Percentiles rank a stretch among this genome's conserved stretches.
Conservation (phyloP, 2,329 filamentous ascomycete genomes). For the Monilinia aucupariae region DNA sequence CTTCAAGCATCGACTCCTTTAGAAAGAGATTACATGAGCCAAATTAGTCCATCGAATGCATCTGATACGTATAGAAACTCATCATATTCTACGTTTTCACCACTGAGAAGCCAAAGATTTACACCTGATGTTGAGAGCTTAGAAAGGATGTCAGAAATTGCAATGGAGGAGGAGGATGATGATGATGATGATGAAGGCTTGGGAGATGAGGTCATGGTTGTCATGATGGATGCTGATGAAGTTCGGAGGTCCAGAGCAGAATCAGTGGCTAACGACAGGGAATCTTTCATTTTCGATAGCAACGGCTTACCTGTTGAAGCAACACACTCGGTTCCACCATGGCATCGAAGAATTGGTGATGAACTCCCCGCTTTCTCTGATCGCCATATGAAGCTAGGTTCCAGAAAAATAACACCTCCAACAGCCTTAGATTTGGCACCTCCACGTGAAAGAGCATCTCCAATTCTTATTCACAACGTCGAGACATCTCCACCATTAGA, state of each 20-base stretch:
- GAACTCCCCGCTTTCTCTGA: conserved; percentile 54
- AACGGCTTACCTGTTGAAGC: conserved; percentile 14
- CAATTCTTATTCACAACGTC: conserved; percentile 39
- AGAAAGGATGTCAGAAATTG: background rate
- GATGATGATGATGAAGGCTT: conserved; percentile 23
- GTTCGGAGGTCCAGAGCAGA: conserved; percentile 25
- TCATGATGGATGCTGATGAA: conserved; percentile 42
- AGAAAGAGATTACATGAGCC: conserved; percentile 27
- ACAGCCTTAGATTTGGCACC: conserved; percentile 48
- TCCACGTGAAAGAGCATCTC: conserved; percentile 38
- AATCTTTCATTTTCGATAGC: conserved; percentile 33
- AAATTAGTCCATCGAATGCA: conserved; percentile 38
- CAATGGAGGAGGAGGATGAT: conserved; percentile 11
- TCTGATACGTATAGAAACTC: conserved; percentile 45
- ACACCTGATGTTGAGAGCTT: background rate
- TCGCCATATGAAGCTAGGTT: conserved; percentile 42
- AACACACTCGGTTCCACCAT: conserved; percentile 29
- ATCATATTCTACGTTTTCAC: conserved; percentile 44
- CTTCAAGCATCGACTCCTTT: conserved; percentile 30
- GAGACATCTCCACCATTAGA: conserved; percentile 31
- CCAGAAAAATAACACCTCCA: conserved; percentile 51
- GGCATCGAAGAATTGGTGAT: conserved; percentile 56
- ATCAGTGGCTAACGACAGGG: conserved; percentile 24
- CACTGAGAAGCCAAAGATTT: conserved; percentile 37
- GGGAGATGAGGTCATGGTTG: conserved; percentile 39